phyloP scores from a whole-genome alignment of 345 rosid genomes.

The Lumnitzera littorea region DNA sequence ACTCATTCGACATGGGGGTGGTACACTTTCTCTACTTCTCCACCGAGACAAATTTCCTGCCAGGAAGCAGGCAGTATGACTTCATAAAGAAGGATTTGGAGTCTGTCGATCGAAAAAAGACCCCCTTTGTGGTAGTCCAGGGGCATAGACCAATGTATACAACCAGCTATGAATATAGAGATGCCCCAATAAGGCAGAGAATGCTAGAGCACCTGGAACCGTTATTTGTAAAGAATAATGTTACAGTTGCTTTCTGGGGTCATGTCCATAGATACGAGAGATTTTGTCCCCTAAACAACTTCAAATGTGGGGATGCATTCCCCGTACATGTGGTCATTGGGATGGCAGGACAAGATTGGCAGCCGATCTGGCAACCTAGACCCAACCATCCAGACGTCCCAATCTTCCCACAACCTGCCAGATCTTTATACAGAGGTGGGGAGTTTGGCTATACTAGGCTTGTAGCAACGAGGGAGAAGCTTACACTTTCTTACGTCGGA shows the following conservation, averaged over 20 bases:
- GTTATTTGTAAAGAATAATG: slow-evolving; percentile 60
- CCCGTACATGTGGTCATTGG: slow-evolving; percentile 93
- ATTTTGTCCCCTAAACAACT: slow-evolving; percentile 82
- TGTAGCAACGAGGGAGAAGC: slow-evolving; percentile 73
- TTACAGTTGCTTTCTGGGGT: slow-evolving; percentile 86
- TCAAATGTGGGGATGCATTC: slow-evolving; percentile 55
- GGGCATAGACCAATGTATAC: slow-evolving; percentile 99
- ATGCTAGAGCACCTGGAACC: slow-evolving; percentile 85
- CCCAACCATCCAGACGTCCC: slow-evolving; percentile 54
- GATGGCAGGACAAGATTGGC: slow-evolving; percentile 95
- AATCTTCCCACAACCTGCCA: slow-evolving; percentile 64
- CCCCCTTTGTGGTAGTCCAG: slow-evolving; percentile 73
- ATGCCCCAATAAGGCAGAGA: slow-evolving; percentile 42
- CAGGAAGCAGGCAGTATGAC: slow-evolving; percentile 61
- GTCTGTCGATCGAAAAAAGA: slow-evolving; percentile 63
- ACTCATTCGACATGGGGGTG: slow-evolving; percentile 63
- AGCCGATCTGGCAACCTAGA: slow-evolving; percentile 81
- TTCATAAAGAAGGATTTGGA: slow-evolving; percentile 72
- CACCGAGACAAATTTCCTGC: slow-evolving; percentile 79
- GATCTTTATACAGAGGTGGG: slow-evolving; percentile 80
- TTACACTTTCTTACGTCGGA: slow-evolving; percentile 61
- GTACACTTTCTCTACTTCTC: slow-evolving; percentile 78
- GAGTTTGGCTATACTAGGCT: slow-evolving; percentile 88
- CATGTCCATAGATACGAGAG: slow-evolving; percentile 92
- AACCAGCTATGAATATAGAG: slow-evolving; percentile 52